These are phyloP conservation scores for Scutellaria minor DNA, from an alignment of 257 asterid genomes.

Conservation along the genomic window DNA sequence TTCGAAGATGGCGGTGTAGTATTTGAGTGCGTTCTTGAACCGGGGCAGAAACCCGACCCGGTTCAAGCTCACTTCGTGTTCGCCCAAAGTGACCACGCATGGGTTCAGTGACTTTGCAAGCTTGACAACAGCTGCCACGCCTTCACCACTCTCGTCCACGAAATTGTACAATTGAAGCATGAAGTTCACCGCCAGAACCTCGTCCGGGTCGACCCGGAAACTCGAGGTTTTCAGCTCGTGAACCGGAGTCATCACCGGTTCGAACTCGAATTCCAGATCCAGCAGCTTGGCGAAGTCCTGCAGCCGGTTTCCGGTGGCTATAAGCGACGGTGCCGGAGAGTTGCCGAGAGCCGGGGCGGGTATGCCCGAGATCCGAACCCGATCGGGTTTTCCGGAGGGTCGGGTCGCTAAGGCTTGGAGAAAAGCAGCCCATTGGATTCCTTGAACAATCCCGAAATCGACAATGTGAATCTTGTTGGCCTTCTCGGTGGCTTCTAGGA, in stretches of 20 bases:
- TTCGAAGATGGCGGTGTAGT: slow-evolving; percentile 80
- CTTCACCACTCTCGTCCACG: slow-evolving; percentile 59
- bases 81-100: slow-evolving; percentile 81
- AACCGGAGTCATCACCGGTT: slow-evolving; percentile 67
- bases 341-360: slow-evolving; percentile 79
- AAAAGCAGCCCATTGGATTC: slow-evolving; percentile 97
- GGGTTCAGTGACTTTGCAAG: slow-evolving; percentile 82
- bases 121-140: slow-evolving; percentile 63
- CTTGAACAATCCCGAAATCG: slow-evolving; percentile 94
- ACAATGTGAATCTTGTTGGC: slow-evolving; percentile 73
- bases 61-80: slow-evolving; percentile 70
- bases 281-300: slow-evolving; percentile 76
- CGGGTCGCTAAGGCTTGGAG: slow-evolving; percentile 95
- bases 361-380: slow-evolving; percentile 80
- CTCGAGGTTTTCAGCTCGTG: slow-evolving; percentile 55
- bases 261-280: slow-evolving; percentile 87
- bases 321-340: slow-evolving; percentile 62
- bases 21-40: slow-evolving; percentile 69
- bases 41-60: slow-evolving; percentile 69
- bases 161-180: slow-evolving; percentile 86
- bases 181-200: slow-evolving; percentile 73
- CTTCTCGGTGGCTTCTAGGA: slow-evolving; percentile 77
- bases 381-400: slow-evolving; percentile 78
- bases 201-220: slow-evolving; percentile 72
- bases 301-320: slow-evolving; percentile 88